Conservation (phyloP, 768 basidiomycete species). For the Russula ochroleuca region DNA sequence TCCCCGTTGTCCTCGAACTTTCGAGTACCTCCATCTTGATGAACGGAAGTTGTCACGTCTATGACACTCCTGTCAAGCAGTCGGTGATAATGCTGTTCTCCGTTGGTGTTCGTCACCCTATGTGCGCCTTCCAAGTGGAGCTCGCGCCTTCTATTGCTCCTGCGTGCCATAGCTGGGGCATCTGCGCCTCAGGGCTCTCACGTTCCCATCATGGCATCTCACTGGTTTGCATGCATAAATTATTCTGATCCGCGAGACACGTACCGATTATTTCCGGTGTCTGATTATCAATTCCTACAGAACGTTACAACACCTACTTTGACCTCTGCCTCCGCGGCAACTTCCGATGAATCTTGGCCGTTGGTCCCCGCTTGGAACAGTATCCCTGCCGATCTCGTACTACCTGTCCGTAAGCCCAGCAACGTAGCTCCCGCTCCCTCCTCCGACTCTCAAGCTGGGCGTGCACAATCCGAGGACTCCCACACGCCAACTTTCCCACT, state of each 20-base stretch:
- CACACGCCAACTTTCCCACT: background rate
- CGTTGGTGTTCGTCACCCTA: background rate
- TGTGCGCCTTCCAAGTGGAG: background rate
- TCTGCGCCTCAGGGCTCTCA: too few relatives aligned
- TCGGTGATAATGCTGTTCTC: constrained; percentile 1
- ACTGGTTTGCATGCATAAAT: background rate
- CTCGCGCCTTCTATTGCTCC: background rate
- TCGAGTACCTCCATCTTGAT: background rate
- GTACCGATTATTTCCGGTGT: background rate
- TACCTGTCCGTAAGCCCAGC: background rate
- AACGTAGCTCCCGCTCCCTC: background rate
- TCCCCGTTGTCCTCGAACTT: background rate
- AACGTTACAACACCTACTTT: constrained; percentile 34
- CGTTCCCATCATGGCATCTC: background rate
- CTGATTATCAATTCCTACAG: constrained; percentile 24
- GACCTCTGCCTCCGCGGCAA: constrained; percentile 41
- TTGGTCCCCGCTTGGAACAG: constrained; percentile 28
- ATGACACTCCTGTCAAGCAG: background rate
- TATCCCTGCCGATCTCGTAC: constrained; percentile 17
- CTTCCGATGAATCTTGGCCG: constrained; percentile 42
- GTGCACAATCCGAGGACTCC: constrained; percentile 10
- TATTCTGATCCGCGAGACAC: background rate
- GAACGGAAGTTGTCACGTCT: background rate
- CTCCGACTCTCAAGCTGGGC: background rate
- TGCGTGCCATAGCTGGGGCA: background rate